A percentile compares a stretch with the other conserved stretches of the same genome.
These are phyloP conservation scores for Heliamphora pulchella DNA, from an alignment of 179 eudicot genomes.

Conservation along the genomic window DNA sequence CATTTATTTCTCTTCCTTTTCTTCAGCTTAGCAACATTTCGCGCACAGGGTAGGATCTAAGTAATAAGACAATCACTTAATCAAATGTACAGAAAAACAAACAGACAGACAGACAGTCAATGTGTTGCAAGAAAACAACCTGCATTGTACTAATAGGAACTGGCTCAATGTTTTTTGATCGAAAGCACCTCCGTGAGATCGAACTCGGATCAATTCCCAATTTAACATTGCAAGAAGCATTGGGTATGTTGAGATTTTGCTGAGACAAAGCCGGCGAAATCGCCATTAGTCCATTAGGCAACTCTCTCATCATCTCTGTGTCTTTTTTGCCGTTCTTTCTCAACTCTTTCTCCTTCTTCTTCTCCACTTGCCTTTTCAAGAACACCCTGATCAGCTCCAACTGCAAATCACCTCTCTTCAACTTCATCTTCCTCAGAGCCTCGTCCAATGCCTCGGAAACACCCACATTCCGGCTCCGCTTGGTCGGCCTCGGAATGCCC, in stretches of 20 bases:
- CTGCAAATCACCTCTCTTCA: constrained; percentile 47
- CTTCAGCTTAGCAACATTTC: constrained; percentile 33
- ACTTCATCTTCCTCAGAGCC: constrained; percentile 56
- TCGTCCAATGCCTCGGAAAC: constrained; percentile 41
- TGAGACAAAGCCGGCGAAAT: constrained; percentile 45
- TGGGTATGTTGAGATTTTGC: constrained; percentile 30
- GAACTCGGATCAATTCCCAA: constrained; percentile 39
- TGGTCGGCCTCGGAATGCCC: neutral
- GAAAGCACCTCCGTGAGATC: constrained; percentile 41
- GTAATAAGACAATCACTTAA: constrained; percentile 5
- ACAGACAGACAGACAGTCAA: neutral
- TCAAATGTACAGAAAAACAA: neutral
- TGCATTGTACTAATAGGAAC: constrained; percentile 57
- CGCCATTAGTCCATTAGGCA: constrained; percentile 83
- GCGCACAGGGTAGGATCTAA: constrained; percentile 52
- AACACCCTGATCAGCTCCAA: constrained; percentile 69
- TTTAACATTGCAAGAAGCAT: constrained; percentile 40
- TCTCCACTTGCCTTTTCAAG: constrained; percentile 67
- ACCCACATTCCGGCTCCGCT: constrained; percentile 21
- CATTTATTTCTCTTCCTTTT: constrained; percentile 56
- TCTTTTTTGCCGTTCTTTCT: constrained; percentile 14
- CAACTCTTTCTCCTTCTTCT: constrained; percentile 45
- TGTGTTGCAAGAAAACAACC: constrained; percentile 33
- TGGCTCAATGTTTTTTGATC: constrained; percentile 77
- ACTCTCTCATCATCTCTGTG: constrained; percentile 46